phyloP scores from a whole-genome alignment of 306 rosid genomes.

The Glycine latifolia region DNA sequence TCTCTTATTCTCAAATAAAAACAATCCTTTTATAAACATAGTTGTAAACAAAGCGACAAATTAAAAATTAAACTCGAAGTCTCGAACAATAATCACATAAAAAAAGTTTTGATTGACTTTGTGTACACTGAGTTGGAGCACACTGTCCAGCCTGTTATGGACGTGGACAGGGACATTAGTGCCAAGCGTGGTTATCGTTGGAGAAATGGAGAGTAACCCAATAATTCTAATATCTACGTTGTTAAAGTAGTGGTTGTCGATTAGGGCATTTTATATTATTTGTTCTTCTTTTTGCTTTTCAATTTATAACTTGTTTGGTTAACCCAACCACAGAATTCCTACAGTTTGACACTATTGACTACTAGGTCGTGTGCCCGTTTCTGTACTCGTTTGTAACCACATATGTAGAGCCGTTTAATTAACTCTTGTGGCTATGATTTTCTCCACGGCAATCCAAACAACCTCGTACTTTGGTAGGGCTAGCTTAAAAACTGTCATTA shows the following conservation, averaged over 20 bases:
- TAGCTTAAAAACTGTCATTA: background rate
- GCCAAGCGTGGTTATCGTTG: background rate
- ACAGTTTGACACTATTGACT: background rate
- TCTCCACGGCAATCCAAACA: background rate
- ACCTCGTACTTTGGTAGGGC: slow-evolving; percentile 24
- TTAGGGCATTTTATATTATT: background rate
- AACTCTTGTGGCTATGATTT: slow-evolving; percentile 11
- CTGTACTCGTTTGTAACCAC: background rate
- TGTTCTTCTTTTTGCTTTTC: background rate
- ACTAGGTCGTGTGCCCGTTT: background rate
- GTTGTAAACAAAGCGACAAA: background rate
- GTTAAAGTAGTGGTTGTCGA: background rate
- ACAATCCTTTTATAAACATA: too few relatives aligned
- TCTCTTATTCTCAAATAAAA: too few relatives aligned
- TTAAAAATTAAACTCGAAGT: background rate
- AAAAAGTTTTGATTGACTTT: background rate
- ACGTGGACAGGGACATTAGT: slow-evolving; percentile 16
- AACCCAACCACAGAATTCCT: slow-evolving; percentile 1
- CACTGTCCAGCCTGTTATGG: background rate
- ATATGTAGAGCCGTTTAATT: background rate
- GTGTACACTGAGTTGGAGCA: background rate
- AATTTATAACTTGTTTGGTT: slow-evolving; percentile 1
- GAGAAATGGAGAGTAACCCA: background rate
- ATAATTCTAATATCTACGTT: background rate
- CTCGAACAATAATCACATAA: background rate